Base-by-base conservation (phyloP, 202 grass and related monocot species). In the Panicum hallii region DNA sequence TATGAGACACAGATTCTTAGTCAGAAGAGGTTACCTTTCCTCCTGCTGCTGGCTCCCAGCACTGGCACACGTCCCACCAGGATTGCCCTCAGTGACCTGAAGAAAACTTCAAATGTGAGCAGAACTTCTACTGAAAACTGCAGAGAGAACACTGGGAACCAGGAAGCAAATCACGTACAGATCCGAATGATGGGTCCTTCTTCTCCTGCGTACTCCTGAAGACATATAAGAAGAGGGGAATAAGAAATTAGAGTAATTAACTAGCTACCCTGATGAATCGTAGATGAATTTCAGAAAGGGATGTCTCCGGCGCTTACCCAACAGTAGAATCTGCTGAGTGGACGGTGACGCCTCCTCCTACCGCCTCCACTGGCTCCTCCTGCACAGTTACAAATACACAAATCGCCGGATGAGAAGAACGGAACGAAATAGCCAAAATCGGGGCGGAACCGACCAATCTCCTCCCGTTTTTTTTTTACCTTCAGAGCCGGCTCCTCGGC, bases 401-500 rank as follows among this genome's bases (percentile, higher is more conserved):
- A 14, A 44, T 70, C 32, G 0, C 5, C 3, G 12, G 67, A 62
- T 58, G 19, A 54, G 65, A 10, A 53, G 43, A 83, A 28, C 42
- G 20, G 22, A 5, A 4, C 7, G 44, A 15, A 6, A 36, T 10
- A 20, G 20, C 23, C 22, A 23, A 67, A 40, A 67, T 54, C 17
- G 71, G 36, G 72, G 40, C 7, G 7, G 36, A 74, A 48, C 26
- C 0, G 48, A 43, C 19, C 7, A 15, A 67, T 23, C 43, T 34
- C 28, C 1, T 65, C 2, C 48, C 7, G 0, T 23, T 48, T 82
- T 1, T 19, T 82, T 1, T 55, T 44, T 79, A 97, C 93, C 90
- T 97, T 91, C 1, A 75, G 69, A 16, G 70, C 49, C 57, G 82
- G 81, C 19, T 90, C 88, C 32, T 82, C 55, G 42, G 90, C 83